Conservation (phyloP, 2,329 filamentous ascomycete genomes). For the Aspergillus sp. region DNA sequence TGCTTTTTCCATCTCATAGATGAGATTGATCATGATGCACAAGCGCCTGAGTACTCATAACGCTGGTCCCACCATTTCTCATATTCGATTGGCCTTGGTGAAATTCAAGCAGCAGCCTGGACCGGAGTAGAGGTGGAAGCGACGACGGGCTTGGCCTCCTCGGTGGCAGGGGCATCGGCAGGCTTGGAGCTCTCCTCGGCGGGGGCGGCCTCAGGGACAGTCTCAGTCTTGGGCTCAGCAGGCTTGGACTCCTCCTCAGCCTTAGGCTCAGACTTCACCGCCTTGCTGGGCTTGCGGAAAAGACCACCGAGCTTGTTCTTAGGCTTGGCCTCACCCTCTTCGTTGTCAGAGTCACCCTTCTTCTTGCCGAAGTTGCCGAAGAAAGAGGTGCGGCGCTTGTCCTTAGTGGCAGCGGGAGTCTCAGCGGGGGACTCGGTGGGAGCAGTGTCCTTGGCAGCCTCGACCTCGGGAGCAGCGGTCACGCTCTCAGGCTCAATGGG, state of each 20-base stretch:
- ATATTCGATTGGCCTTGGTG: slow-evolving; percentile 36
- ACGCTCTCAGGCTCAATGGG: slow-evolving; percentile 43
- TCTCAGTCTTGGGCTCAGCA: slow-evolving; percentile 28
- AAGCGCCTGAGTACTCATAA: slow-evolving; percentile 29
- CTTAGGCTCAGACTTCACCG: slow-evolving; percentile 44
- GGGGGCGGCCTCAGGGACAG: slow-evolving; percentile 23
- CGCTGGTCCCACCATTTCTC: slow-evolving; percentile 44
- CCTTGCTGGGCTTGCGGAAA: slow-evolving; percentile 51
- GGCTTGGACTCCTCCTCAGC: slow-evolving; percentile 36
- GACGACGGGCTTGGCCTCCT: slow-evolving; percentile 37
- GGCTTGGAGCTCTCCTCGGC: slow-evolving; percentile 29
- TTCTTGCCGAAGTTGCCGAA: slow-evolving; percentile 55
- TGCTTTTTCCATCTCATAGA: slow-evolving; percentile 9
- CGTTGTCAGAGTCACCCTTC: slow-evolving; percentile 51
- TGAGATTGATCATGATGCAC: slow-evolving; percentile 20
- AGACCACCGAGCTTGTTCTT: slow-evolving; percentile 49
- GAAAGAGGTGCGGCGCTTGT: slow-evolving; percentile 54
- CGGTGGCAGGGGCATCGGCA: slow-evolving; percentile 26
- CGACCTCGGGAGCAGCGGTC: slow-evolving; percentile 45
- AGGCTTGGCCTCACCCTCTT: slow-evolving; percentile 48
- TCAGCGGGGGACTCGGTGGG: slow-evolving; percentile 32
- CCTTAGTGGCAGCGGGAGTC: slow-evolving; percentile 40
- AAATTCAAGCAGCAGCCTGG: slow-evolving; percentile 45
- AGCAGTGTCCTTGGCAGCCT: slow-evolving; percentile 34
- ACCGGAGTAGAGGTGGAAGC: slow-evolving; percentile 35